Percentiles rank a stretch among this genome's conserved stretches.
Conservation (phyloP, 2,329 filamentous ascomycete species). For the Microcyclospora tardicrescens region DNA sequence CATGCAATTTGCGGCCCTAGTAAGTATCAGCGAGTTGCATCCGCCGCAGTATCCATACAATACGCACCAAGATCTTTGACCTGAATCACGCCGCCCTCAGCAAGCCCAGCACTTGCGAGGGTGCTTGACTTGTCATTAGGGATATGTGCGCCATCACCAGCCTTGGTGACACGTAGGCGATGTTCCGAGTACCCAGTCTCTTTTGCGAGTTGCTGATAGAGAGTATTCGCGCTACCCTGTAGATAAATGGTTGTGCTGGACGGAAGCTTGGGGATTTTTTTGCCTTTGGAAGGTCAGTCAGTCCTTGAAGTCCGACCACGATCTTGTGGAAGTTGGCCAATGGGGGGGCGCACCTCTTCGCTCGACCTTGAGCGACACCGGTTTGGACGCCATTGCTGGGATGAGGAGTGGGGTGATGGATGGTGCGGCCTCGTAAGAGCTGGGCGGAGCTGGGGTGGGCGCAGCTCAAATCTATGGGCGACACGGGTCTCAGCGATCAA, state of each 20-base stretch:
- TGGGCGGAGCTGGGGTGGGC: too few species aligned
- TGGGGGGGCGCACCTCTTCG: constrained; percentile 26
- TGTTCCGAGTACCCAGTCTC: constrained; percentile 43
- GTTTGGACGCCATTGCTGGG: constrained; percentile 28
- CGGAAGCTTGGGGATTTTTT: constrained; percentile 48
- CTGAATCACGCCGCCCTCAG: constrained; percentile 51
- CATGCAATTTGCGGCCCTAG: constrained; percentile 78
- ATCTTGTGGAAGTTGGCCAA: not conserved
- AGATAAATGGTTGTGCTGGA: constrained; percentile 40
- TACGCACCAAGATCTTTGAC: constrained; percentile 83
- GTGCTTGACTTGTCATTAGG: constrained; percentile 41
- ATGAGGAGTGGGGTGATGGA: not conserved
- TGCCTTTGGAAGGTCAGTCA: constrained; percentile 32
- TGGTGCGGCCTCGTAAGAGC: too few species aligned
- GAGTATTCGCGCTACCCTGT: constrained; percentile 39
- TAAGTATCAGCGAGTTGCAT: constrained; percentile 1
- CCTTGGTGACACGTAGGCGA: constrained; percentile 51
- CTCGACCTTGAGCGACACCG: constrained; percentile 32
- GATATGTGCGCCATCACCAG: constrained; percentile 46
- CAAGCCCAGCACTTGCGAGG: constrained; percentile 43
- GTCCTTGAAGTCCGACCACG: not conserved
- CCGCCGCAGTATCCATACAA: not conserved
- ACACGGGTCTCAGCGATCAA: too few species aligned
- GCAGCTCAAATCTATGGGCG: too few species aligned
- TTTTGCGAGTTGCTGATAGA: constrained; percentile 45